A percentile compares a stretch with the other conserved stretches of the same genome.
Conservation (phyloP, 768 basidiomycete species). For the Daedalea quercina region DNA sequence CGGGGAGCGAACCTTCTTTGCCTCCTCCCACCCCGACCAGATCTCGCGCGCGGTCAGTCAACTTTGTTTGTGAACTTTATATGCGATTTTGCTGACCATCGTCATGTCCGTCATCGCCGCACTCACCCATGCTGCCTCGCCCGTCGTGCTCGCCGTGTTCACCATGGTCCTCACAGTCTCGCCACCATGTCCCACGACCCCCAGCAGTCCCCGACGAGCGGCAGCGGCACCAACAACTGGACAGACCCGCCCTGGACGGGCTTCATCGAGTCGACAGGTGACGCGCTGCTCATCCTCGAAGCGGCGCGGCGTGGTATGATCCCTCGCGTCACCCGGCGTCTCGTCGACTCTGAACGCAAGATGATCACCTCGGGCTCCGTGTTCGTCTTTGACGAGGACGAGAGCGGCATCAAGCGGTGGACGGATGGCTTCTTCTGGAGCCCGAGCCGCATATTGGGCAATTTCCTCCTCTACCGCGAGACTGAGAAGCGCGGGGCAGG, state of each 20-base stretch:
- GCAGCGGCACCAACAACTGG: constrained; percentile 43
- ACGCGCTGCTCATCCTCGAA: constrained; percentile 95
- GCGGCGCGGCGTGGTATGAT: constrained; percentile 87
- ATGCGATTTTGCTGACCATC: constrained; percentile 34
- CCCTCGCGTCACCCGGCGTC: constrained; percentile 84
- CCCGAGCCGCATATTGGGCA: constrained; percentile 86
- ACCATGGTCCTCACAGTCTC: constrained; percentile 14
- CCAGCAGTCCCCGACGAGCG: constrained; percentile 22
- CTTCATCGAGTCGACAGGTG: constrained; percentile 92
- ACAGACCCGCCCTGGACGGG: constrained; percentile 90
- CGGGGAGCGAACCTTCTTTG: constrained; percentile 22
- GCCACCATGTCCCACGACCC: constrained; percentile 22
- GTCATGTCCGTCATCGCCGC: constrained; percentile 17
- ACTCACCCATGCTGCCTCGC: background rate
- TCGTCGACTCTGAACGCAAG: constrained; percentile 87
- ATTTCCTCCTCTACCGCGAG: constrained; percentile 93
- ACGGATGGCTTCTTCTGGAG: constrained; percentile 98
- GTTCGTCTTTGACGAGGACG: constrained; percentile 96
- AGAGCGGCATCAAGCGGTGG: constrained; percentile 96
- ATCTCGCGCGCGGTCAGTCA: constrained; percentile 64
- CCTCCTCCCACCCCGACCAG: constrained; percentile 32
- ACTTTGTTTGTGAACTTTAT: constrained; percentile 65
- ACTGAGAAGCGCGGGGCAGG: constrained; percentile 77
- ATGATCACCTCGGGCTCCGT: constrained; percentile 93
- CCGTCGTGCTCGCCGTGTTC: constrained; percentile 14